Evolutionary conservation across 2,329 filamentous ascomycete genomes (phyloP), one percentile per base, ranked within the genome.

Genomic region (Pseudogymnoascus sp.): DNA sequence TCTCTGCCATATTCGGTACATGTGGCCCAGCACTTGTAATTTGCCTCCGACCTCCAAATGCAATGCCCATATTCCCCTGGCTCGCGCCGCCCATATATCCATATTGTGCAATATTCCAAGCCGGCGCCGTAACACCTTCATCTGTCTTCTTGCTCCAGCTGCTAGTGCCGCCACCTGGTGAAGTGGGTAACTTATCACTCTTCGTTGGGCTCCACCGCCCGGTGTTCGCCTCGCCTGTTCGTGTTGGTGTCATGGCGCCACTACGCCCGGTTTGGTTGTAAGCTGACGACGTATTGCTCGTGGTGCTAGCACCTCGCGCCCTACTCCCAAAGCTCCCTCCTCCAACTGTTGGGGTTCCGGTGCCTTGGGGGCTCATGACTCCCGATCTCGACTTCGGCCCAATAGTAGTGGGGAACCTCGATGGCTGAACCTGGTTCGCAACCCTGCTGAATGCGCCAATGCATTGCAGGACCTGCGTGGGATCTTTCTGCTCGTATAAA

Each of bases 41-140:
- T 77, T 99, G 94, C 65, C 94, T 85, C 69, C 92, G 85, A 16
- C 88, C 91, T 63, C 94, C 94, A 75, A 97, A 97, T 10, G 90
- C 86, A 69, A 99, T 91, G 16, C 94, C 94, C 66, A 97, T 86
- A 70, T 96, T 97, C 2, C 91, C 93, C 74, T 99, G 94, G 71
- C 91, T 97, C 25, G 94, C 94, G 59, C 94, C 94, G 64, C 94
- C 94, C 89, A 97, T 94, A 76, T 97, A 99, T 6, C 94, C 92
- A 73, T 99, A 99, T 73, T 99, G 94, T 63, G 92, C 89, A 69
- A 97, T 97, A 73, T 97, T 99, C 94, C 94, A 99, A 1, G 94
- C 94, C 0, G 94, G 94, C 25, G 87, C 82, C 1, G 92, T 97
- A 50, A 82, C 82, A 14, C 84, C 84, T 74, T 97, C 90, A 69